Evolutionary conservation across 2,329 filamentous ascomycete species (phyloP).

Genomic region (Knoxdaviesia capensis): DNA sequence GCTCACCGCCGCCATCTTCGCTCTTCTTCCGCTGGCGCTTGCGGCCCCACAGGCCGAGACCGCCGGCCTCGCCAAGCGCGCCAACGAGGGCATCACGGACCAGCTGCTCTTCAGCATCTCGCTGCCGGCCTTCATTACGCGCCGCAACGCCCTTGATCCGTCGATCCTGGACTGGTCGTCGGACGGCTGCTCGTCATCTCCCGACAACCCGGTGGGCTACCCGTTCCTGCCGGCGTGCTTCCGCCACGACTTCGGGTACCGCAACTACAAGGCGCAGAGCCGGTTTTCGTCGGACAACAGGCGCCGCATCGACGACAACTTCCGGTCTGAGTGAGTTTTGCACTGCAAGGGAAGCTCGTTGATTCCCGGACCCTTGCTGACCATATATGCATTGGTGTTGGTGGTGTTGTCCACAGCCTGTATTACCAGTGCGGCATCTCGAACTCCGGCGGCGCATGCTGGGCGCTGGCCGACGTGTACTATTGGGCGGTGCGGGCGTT

Average conservation of each 20-base stretch:
- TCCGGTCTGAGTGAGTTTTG: slow-evolving; percentile 20
- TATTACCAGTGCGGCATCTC: slow-evolving; percentile 15
- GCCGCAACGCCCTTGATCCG: slow-evolving; percentile 19
- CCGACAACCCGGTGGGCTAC: slow-evolving; percentile 23
- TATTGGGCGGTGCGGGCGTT: slow-evolving; percentile 17
- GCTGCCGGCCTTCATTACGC: slow-evolving; percentile 19
- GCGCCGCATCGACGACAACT: slow-evolving; percentile 26
- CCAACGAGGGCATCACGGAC: slow-evolving; percentile 17
- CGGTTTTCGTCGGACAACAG: slow-evolving; percentile 23
- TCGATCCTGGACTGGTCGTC: slow-evolving; percentile 18
- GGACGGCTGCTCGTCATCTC: slow-evolving; percentile 20
- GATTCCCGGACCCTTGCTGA: too few relatives aligned
- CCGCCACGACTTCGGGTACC: slow-evolving; percentile 36
- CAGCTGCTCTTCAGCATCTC: slow-evolving; percentile 22
- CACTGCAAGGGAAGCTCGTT: too few relatives aligned
- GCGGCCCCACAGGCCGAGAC: slow-evolving; percentile 4
- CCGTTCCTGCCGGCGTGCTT: slow-evolving; percentile 23
- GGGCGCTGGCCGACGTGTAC: slow-evolving; percentile 18
- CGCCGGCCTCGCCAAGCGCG: slow-evolving; percentile 6
- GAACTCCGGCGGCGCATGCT: slow-evolving; percentile 9
- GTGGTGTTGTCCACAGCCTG: slow-evolving; percentile 9
- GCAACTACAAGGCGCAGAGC: slow-evolving; percentile 27
- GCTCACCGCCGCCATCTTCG: slow-evolving; percentile 6
- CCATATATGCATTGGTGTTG: too few relatives aligned
- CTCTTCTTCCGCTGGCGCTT: slow-evolving; percentile 8